These are phyloP conservation scores for Seminavis robusta DNA, from an alignment of 108 stramenopile species.

Conservation along the genomic window DNA sequence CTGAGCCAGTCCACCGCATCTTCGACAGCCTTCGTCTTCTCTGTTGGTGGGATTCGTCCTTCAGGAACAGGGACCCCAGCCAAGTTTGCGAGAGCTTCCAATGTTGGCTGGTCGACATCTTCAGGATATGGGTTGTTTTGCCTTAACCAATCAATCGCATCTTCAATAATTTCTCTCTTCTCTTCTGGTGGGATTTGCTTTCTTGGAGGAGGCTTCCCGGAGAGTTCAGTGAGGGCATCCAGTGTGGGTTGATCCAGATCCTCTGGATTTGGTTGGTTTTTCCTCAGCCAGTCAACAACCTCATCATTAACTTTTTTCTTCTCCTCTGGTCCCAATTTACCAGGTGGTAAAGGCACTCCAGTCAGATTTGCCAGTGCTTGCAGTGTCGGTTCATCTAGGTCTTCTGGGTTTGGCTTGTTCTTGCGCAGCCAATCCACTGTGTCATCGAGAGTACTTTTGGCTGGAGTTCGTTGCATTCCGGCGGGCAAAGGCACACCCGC, in stretches of 20 bases:
- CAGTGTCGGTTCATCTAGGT: slow-evolving; percentile 9
- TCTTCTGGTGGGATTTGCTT: neutral
- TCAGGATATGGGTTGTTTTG: slow-evolving; percentile 2
- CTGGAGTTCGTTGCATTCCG: neutral
- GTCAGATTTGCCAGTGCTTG: slow-evolving; percentile 4
- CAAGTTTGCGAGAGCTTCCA: slow-evolving; percentile 9
- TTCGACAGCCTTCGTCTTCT: slow-evolving; percentile 12
- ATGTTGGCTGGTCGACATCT: slow-evolving; percentile 4
- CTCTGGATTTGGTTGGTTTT: slow-evolving; percentile 7
- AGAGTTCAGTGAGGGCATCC: slow-evolving; percentile 2
- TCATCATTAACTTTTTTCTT: slow-evolving; percentile 7
- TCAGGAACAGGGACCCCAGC: slow-evolving; percentile 8
- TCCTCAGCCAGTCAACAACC: slow-evolving; percentile 25
- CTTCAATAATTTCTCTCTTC: neutral
- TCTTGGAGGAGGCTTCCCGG: neutral
- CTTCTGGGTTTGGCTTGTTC: slow-evolving; percentile 6
- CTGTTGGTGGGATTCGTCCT: neutral
- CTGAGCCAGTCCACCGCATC: slow-evolving; percentile 21
- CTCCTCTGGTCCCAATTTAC: slow-evolving; percentile 2
- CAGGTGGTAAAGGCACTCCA: neutral
- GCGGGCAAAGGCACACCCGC: neutral
- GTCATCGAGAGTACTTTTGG: neutral
- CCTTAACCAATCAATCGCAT: slow-evolving; percentile 6
- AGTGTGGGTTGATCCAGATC: slow-evolving; percentile 13
- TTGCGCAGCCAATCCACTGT: slow-evolving; percentile 25